A percentile compares a stretch with the other conserved stretches of the same genome.
Evolutionary conservation across 2,329 filamentous ascomycete genomes (phyloP).

Genomic region (Bipolaris zeicola): DNA sequence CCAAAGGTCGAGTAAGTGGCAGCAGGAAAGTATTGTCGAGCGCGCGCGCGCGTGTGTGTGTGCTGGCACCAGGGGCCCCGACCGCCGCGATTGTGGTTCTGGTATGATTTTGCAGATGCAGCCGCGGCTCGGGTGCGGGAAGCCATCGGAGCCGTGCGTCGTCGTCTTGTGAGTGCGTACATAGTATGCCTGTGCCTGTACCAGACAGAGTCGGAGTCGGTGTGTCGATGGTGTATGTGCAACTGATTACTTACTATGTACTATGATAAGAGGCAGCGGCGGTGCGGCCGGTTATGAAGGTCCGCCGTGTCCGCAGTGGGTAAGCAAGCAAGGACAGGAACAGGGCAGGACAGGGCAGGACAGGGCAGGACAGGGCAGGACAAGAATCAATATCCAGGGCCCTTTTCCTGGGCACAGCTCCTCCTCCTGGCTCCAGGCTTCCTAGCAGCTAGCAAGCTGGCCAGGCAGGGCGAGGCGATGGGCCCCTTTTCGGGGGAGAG

Average conservation of each 20-base stretch:
- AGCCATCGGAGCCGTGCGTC: conserved; percentile 21
- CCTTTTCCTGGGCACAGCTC: conserved; percentile 7
- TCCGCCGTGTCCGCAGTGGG: conserved; percentile 12
- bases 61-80: conserved; percentile 12
- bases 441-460: too few species aligned
- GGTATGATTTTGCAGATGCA: conserved; percentile 13
- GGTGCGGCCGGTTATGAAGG: conserved; percentile 10
- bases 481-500: conserved; percentile 10
- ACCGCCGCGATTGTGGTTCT: conserved; percentile 10
- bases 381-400: conserved; percentile 10
- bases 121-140: conserved; percentile 26
- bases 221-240: not conserved
- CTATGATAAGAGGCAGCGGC: not conserved
- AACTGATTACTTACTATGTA: not conserved
- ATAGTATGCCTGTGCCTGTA: too few species aligned
- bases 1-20: conserved; percentile 19
- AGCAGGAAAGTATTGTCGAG: conserved; percentile 3
- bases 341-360: not conserved
- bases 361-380: too few species aligned
- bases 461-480: conserved; percentile 9
- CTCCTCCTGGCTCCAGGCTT: conserved; percentile 10
- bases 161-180: conserved; percentile 1
- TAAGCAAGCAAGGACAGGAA: not conserved
- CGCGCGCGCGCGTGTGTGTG: not conserved
- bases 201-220: too few species aligned